These are phyloP conservation scores for Ambispora gerdemannii DNA, from an alignment of 192 early-diverging fungal genomes.

Conservation along the genomic window DNA sequence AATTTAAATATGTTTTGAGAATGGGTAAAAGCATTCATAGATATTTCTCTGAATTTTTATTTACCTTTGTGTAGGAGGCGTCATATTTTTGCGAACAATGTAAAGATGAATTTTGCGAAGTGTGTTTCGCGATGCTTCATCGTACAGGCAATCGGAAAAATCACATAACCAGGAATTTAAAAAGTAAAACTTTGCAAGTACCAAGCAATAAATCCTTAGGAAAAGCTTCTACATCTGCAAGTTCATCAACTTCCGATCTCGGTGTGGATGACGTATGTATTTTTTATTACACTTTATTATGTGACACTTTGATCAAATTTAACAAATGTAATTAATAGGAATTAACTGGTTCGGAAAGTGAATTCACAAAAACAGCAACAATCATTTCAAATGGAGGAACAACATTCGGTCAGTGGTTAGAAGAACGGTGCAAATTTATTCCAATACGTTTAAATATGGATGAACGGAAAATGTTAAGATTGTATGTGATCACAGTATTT, in stretches of 20 bases:
- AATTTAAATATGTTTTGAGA: neutral
- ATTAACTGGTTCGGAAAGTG: neutral
- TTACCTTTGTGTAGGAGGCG: constrained; percentile 39
- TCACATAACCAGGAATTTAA: constrained; percentile 50
- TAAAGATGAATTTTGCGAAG: constrained; percentile 84
- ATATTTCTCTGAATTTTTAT: neutral
- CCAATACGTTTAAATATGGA: constrained; percentile 85
- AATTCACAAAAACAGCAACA: neutral
- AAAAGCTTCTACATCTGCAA: constrained; percentile 33
- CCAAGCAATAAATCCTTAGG: constrained; percentile 21
- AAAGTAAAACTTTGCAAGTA: constrained; percentile 16
- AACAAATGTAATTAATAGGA: neutral
- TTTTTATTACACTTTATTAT: constrained; percentile 4
- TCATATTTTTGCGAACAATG: constrained; percentile 77
- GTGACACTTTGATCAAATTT: constrained; percentile 1
- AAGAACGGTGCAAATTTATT: constrained; percentile 88
- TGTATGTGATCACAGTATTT: constrained; percentile 46
- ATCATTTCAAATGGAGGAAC: constrained; percentile 34
- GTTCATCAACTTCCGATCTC: constrained; percentile 32
- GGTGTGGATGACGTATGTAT: neutral
- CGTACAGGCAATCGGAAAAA: constrained; percentile 68
- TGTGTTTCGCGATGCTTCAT: constrained; percentile 85
- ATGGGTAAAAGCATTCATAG: neutral
- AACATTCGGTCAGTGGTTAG: constrained; percentile 77
- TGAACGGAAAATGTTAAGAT: constrained; percentile 89